Evolutionary conservation across 2,329 filamentous ascomycete genomes (phyloP), one percentile per base, ranked within the genome.

Genomic region (Xylaria sp.): DNA sequence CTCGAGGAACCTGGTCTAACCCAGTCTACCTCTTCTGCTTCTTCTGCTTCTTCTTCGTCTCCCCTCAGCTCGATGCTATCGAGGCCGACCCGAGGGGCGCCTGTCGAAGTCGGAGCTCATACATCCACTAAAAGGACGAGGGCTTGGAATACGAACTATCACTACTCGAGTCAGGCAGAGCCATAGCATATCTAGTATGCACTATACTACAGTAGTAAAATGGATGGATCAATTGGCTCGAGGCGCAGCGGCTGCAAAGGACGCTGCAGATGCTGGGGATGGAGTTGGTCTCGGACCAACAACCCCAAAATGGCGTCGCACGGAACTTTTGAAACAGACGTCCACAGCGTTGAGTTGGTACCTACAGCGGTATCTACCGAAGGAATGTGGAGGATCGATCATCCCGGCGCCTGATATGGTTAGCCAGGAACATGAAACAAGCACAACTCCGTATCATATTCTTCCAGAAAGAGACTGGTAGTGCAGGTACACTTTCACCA

Each of bases 351-450:
- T 68, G 52, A 58, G 68, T 66, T 68, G 70, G 64, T 68, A 32
- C 66, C 69, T 58, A 54, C 23, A 59, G 20, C 39, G 48, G 66
- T 65, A 65, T 32, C 52, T 65, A 46, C 63, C 67, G 63, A 66
- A 41, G 62, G 63, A 28, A 51, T 63, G 63, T 70, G 61, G 66
- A 69, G 66, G 64, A 59, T 52, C 57, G 57, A 63, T 63, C 65
- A 48, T 66, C 64, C 63, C 66, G 56, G 61, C 64, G 63, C 60
- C 61, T 60, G 63, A 66, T 64, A 69, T 69, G 37, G 65, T 55
- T 73, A 72, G 70, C 70, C 75, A 76, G 73, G 71, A 66, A 75
- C 74, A 65, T 76, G 74, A 76, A 76, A 76, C 74, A 68, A 72
- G 75, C 64, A 75, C 75, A 60, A 63, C 71, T 71, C 55, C 51